Evolutionary conservation across 495 filamentous ascomycete species (phyloP).

Genomic region (Podospora bellae-mahoneyi): DNA sequence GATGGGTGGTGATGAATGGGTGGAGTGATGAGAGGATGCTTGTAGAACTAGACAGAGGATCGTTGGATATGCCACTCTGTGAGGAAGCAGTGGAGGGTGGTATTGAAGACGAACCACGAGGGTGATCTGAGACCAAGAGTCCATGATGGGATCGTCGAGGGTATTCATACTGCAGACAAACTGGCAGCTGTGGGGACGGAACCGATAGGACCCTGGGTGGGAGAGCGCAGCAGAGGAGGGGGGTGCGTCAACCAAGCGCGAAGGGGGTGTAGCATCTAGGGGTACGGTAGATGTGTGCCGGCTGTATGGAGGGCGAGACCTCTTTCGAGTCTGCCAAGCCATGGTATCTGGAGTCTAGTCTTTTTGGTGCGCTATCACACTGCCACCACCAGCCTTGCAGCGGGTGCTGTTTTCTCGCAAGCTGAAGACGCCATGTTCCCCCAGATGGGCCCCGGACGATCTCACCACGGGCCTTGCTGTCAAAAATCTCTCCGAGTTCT

Average conservation of each 20-base stretch:
- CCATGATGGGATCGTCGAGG: constrained; percentile 15
- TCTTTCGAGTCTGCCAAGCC: not conserved
- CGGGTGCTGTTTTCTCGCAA: not conserved
- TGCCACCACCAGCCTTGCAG: not conserved
- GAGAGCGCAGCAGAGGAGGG: not conserved
- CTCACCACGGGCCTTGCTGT: not conserved
- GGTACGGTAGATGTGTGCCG: not conserved
- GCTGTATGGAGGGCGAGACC: not conserved
- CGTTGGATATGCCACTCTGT: not conserved
- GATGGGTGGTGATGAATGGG: not conserved
- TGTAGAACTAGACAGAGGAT: not conserved
- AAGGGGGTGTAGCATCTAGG: not conserved
- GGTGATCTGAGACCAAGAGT: constrained; percentile 9
- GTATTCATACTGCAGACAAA: not conserved
- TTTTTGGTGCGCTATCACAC: not conserved
- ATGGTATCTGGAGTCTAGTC: not conserved
- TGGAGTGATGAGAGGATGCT: not conserved
- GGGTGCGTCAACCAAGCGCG: not conserved
- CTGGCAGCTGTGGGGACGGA: not conserved
- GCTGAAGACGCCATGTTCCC: not conserved
- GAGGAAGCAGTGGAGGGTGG: not conserved
- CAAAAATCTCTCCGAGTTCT: not conserved
- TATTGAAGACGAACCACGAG: constrained; percentile 2
- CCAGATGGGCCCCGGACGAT: not conserved
- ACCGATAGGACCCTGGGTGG: not conserved